Evolutionary conservation across 139 green algal genomes (phyloP).

Genomic region (Coelastrella sp.): DNA sequence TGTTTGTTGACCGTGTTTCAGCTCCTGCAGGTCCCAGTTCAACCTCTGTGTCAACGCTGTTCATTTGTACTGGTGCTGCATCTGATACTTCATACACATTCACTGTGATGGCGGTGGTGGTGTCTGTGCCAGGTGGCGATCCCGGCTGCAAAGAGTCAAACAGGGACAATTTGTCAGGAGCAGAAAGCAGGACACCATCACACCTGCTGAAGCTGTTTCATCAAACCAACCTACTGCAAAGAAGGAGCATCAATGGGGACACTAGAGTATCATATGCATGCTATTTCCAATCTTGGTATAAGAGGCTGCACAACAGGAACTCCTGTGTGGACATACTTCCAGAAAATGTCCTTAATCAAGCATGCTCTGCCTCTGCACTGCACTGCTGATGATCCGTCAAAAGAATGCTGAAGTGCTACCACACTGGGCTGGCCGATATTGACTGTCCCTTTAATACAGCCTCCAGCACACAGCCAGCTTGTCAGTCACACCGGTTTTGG

Average conservation of each 20-base stretch:
- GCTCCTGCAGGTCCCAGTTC: not conserved
- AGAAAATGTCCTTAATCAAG: no score
- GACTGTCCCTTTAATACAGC: no score
- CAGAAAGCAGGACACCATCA: not conserved
- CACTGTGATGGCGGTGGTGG: not conserved
- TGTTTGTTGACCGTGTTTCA: not conserved
- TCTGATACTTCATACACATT: not conserved
- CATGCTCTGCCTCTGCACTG: no score
- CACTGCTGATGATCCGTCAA: no score
- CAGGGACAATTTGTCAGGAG: not conserved
- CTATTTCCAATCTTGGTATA: no score
- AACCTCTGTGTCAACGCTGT: not conserved
- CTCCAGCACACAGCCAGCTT: no score
- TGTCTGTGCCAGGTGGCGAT: not conserved
- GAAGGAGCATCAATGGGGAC: no score
- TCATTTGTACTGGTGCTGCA: not conserved
- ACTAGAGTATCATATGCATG: no score
- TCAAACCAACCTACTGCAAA: not conserved
- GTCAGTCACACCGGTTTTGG: not conserved
- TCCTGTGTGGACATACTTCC: no score
- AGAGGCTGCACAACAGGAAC: no score
- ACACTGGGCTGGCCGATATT: no score
- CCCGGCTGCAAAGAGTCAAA: not conserved
- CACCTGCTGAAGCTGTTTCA: not conserved
- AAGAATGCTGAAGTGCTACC: no score